Percentiles rank a stretch among this genome's conserved stretches.
Conservation (phyloP, 306 rosid genomes). For the Castanea crenata region DNA sequence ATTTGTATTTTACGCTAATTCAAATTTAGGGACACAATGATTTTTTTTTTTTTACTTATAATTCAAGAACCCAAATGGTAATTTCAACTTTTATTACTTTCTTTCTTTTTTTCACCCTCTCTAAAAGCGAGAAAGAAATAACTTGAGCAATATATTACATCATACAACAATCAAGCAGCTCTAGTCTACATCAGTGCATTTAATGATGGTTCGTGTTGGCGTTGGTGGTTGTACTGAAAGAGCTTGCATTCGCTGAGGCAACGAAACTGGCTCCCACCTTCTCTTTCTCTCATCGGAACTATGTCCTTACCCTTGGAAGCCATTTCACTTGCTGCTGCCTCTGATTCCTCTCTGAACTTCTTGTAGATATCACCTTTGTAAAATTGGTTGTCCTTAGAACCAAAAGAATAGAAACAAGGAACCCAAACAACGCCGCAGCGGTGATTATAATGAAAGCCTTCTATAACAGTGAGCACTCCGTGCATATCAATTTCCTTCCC, state of each 20-base stretch:
- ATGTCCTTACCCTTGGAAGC: background rate
- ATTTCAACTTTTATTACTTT: no score
- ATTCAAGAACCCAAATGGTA: no score
- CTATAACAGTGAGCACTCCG: constrained; percentile 47
- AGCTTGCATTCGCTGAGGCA: background rate
- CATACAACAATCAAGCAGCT: no score
- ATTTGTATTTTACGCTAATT: no score
- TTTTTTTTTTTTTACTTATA: no score
- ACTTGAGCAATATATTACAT: no score
- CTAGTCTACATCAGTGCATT: no score
- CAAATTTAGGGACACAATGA: no score
- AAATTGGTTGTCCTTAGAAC: constrained; percentile 58
- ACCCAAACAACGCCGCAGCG: constrained; percentile 39
- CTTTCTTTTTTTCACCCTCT: no score
- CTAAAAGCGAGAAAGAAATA: no score
- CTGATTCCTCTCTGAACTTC: constrained; percentile 41
- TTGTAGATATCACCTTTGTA: constrained; percentile 55
- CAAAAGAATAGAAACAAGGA: constrained; percentile 43
- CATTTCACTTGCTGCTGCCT: constrained; percentile 20
- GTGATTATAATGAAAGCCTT: constrained; percentile 56
- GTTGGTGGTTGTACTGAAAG: no score
- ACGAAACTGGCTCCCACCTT: background rate
- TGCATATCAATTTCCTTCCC: constrained; percentile 50
- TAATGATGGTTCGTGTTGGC: no score
- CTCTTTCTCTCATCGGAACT: background rate